Conservation (phyloP, 208 protist genomes). For the Kentomonas sorsogonicus region DNA sequence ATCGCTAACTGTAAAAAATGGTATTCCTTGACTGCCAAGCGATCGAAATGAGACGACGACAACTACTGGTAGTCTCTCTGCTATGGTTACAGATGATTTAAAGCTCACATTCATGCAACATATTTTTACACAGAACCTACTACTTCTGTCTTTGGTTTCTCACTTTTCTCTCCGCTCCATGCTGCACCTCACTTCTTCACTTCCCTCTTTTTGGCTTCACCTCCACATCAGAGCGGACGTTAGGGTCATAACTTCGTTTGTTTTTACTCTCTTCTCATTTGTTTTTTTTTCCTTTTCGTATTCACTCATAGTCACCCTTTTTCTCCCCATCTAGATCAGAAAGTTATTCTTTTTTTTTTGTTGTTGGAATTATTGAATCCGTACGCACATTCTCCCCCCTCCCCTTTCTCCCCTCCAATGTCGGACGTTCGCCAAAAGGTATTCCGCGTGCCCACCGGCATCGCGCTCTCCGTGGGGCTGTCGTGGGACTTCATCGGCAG, state of each 20-base stretch:
- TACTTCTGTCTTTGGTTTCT: not conserved
- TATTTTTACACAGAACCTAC: not conserved
- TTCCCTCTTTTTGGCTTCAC: slow-evolving; percentile 6
- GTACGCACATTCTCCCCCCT: not conserved
- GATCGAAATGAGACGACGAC: too few relatives aligned
- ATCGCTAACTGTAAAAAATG: too few relatives aligned
- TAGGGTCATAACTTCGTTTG: not conserved
- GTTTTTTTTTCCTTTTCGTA: too few relatives aligned
- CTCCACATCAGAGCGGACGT: not conserved
- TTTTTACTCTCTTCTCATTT: slow-evolving; percentile 4
- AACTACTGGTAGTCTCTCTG: too few relatives aligned
- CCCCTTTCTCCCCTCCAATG: slow-evolving; percentile 15
- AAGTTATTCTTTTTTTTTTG: slow-evolving; percentile 8
- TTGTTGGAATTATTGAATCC: not conserved
- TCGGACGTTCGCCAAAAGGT: slow-evolving; percentile 78
- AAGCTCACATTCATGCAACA: too few relatives aligned
- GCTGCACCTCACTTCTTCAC: slow-evolving; percentile 1
- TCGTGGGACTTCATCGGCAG: slow-evolving; percentile 73
- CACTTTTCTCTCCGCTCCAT: not conserved
- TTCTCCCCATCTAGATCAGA: too few relatives aligned
- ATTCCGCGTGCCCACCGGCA: slow-evolving; percentile 63
- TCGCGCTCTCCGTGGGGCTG: slow-evolving; percentile 65
- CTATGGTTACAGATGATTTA: too few relatives aligned
- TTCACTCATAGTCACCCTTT: too few relatives aligned
- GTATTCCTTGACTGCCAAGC: too few relatives aligned